Percentiles rank a stretch among this genome's conserved stretches.
Evolutionary conservation across 106 monocot genomes (phyloP).

Genomic region (Apostasia ramifera): DNA sequence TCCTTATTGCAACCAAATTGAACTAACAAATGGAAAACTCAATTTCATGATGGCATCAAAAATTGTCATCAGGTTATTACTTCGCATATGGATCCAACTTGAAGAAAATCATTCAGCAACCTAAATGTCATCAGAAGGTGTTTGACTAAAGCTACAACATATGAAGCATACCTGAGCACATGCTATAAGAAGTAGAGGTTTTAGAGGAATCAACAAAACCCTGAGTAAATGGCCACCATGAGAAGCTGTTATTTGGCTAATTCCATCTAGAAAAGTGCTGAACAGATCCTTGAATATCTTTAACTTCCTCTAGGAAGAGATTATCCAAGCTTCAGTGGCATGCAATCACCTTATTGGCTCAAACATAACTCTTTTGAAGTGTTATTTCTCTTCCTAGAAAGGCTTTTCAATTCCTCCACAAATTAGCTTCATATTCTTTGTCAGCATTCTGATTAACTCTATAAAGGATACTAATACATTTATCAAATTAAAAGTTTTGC

Average conservation of each 20-base stretch:
- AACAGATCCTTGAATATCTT: constrained; percentile 85
- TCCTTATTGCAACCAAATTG: constrained; percentile 97
- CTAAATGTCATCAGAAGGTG: not conserved
- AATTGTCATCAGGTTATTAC: constrained; percentile 69
- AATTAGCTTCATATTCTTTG: too few species aligned
- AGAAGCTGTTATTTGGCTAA: constrained; percentile 74
- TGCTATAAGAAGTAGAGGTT: constrained; percentile 82
- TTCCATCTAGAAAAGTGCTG: constrained; percentile 62
- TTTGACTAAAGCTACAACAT: not conserved
- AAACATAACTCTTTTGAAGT: too few species aligned
- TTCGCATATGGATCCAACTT: constrained; percentile 66
- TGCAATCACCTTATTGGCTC: constrained; percentile 19
- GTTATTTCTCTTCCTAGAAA: too few species aligned
- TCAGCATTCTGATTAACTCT: too few species aligned
- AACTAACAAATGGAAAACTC: constrained; percentile 75
- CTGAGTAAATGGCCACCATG: constrained; percentile 86
- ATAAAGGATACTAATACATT: too few species aligned
- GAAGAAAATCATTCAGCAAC: constrained; percentile 2
- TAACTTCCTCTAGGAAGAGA: constrained; percentile 86
- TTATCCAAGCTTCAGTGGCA: constrained; percentile 79
- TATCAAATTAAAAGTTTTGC: too few species aligned
- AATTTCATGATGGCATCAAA: constrained; percentile 75
- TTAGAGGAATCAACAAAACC: constrained; percentile 82
- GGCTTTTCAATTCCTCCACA: too few species aligned
- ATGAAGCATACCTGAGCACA: constrained; percentile 64